Percentiles rank a stretch among this genome's conserved stretches.
phyloP scores from a whole-genome alignment of 2,329 filamentous ascomycete species.

The Pseudocercospora eumusae region DNA sequence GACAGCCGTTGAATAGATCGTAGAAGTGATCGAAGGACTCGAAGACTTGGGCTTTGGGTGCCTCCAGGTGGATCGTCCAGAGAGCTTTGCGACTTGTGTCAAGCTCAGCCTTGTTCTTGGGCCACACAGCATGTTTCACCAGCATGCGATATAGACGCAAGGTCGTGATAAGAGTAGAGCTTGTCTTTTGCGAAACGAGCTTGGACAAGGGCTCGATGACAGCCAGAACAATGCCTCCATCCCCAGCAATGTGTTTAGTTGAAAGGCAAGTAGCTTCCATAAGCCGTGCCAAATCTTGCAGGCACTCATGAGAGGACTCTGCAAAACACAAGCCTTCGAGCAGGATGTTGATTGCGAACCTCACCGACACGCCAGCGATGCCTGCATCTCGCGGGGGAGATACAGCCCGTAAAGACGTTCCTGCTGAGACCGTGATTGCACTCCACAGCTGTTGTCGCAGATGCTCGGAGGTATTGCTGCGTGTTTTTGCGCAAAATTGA shows the following conservation, averaged over 20 bases:
- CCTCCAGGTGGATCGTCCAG: slow-evolving; percentile 58
- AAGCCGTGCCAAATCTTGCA: slow-evolving; percentile 33
- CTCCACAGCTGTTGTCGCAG: slow-evolving; percentile 21
- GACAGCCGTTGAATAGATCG: slow-evolving; percentile 55
- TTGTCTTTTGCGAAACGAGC: slow-evolving; percentile 18
- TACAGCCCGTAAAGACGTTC: slow-evolving; percentile 8
- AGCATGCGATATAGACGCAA: slow-evolving; percentile 28
- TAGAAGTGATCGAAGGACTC: slow-evolving; percentile 70
- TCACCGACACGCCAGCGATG: slow-evolving; percentile 50
- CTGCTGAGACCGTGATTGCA: slow-evolving; percentile 23
- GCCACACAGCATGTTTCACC: slow-evolving; percentile 45
- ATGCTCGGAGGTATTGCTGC: background rate
- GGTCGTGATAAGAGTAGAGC: slow-evolving; percentile 15
- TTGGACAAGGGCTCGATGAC: slow-evolving; percentile 59
- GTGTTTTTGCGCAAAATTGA: slow-evolving; percentile 9
- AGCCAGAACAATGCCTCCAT: slow-evolving; percentile 65
- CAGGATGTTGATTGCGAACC: slow-evolving; percentile 68
- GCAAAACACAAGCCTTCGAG: slow-evolving; percentile 57
- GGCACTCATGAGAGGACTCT: slow-evolving; percentile 6
- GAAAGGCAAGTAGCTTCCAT: slow-evolving; percentile 46
- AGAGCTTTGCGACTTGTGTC: slow-evolving; percentile 66
- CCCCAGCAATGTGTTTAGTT: slow-evolving; percentile 64
- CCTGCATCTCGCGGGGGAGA: slow-evolving; percentile 20
- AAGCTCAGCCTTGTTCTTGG: slow-evolving; percentile 62
- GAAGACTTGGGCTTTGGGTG: slow-evolving; percentile 42